These are phyloP conservation scores for Metschnikowia vanudenii DNA, from an alignment of 805 yeast species.

Conservation along the genomic window DNA sequence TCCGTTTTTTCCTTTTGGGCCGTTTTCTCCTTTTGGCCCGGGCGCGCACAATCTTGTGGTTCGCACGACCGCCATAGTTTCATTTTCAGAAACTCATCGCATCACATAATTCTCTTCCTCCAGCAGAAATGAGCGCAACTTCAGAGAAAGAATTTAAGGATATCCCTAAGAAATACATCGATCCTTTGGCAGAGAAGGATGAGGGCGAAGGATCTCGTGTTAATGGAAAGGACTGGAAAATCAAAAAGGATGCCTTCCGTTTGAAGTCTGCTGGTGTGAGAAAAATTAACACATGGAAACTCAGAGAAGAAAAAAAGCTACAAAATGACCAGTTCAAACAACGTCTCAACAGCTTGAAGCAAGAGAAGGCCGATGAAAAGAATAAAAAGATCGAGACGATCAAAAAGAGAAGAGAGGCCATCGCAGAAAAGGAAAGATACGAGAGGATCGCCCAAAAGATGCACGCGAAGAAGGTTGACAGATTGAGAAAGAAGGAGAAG, in stretches of 20 bases:
- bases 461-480: constrained; percentile 89
- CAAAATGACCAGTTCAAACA: constrained; percentile 67
- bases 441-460: constrained; percentile 79
- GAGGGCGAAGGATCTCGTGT: constrained; percentile 48
- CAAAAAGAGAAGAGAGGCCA: constrained; percentile 73
- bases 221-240: constrained; percentile 76
- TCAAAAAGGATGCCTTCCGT: constrained; percentile 64
- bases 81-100: constrained; percentile 9
- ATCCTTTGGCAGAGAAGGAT: constrained; percentile 35
- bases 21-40: background rate
- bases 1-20: no score
- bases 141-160: constrained; percentile 29
- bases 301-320: constrained; percentile 62
- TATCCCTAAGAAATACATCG: constrained; percentile 36
- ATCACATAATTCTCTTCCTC: background rate
- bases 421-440: constrained; percentile 87
- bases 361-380: constrained; percentile 67
- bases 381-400: constrained; percentile 52
- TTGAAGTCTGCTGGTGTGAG: constrained; percentile 58
- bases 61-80: constrained; percentile 3
- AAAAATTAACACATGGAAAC: constrained; percentile 54
- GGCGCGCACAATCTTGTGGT: background rate
- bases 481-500: constrained; percentile 88
- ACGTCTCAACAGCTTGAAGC: constrained; percentile 68
- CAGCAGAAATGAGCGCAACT: constrained; percentile 29